A percentile compares a stretch with the other conserved stretches of the same genome.
phyloP scores from a whole-genome alignment of 345 rosid species.

The Sonneratia caseolaris region DNA sequence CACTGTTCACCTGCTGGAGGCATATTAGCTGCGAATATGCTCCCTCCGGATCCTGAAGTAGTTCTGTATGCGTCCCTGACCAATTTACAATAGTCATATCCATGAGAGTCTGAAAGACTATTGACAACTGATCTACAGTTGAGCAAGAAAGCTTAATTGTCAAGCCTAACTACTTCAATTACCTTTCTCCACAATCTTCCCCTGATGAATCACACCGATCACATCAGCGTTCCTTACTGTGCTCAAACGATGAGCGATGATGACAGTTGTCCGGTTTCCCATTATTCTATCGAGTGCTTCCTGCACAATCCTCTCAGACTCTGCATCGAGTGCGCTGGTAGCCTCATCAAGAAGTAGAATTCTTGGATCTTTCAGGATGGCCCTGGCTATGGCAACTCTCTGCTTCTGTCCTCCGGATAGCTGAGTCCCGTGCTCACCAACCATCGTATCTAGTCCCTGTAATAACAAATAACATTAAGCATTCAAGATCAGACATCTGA shows the following conservation, averaged over 20 bases:
- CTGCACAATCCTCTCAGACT: constrained; percentile 77
- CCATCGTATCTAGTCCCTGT: constrained; percentile 77
- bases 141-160: background rate
- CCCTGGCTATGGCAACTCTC: constrained; percentile 88
- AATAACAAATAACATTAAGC: background rate
- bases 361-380: constrained; percentile 68
- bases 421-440: constrained; percentile 95
- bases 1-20: constrained; percentile 51
- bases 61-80: constrained; percentile 3
- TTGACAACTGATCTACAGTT: background rate
- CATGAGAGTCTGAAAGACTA: background rate
- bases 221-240: constrained; percentile 62
- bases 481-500: background rate
- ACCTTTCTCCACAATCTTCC: constrained; percentile 82
- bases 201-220: constrained; percentile 71
- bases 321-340: constrained; percentile 87
- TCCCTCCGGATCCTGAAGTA: constrained; percentile 51
- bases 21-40: constrained; percentile 76
- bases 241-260: constrained; percentile 83
- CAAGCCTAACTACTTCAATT: background rate
- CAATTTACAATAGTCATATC: background rate
- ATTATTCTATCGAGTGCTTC: constrained; percentile 77
- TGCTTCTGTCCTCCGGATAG: constrained; percentile 97
- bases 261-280: constrained; percentile 67
- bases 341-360: constrained; percentile 84